Base-by-base conservation (phyloP, 2,329 filamentous ascomycete species). In the Monilinia fructigena region DNA sequence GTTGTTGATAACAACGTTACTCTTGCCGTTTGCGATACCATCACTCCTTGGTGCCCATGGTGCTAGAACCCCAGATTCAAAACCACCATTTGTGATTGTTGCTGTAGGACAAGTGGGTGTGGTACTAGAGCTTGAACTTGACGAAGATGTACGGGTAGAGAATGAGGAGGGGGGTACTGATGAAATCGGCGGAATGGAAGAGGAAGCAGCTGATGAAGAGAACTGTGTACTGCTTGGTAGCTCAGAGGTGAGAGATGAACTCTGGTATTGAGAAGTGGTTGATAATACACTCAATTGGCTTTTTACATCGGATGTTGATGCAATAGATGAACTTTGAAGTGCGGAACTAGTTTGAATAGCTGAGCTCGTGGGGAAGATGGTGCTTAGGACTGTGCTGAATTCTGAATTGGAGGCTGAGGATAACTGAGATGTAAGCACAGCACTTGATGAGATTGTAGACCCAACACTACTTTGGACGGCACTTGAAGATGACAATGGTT, bases 1-100 rank as follows among this genome's bases (percentile, higher is more conserved):
- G 11, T 65, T 56, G 8, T 42, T 48, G 26, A 65, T 58, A 16
- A 65, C 42, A n/a, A 58, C n/a, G 14, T 58, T 58, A 18, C 53
- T 65, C 62, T 65, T 50, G 12, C 53, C 31, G 12, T 55, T 47
- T 5, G 62, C 62, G 11, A 50, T 40, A 40, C 53, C 53, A 40
- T 50, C 53, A 40, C 40, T 48, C 48, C 53, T 38, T 40, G 62
- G 53, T 14, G 62, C 54, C 62, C 62, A 65, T 20, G 62, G 62
- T 20, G 53, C 42, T 14, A 65, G 38, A 38, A 12, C 28, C n/a
- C 62, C 53, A 4, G 40, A 58, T 50, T 65, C 62, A 4, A 65
- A 65, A 14, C 53, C 62, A 59, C 54, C 62, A n/a, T 65, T 65
- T 6, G 62, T 52, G n/a, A 65, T 65, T n/a, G 53, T 50, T 31